Evolutionary conservation across 345 rosid genomes (phyloP).

Genomic region (Mercurialis annua): DNA sequence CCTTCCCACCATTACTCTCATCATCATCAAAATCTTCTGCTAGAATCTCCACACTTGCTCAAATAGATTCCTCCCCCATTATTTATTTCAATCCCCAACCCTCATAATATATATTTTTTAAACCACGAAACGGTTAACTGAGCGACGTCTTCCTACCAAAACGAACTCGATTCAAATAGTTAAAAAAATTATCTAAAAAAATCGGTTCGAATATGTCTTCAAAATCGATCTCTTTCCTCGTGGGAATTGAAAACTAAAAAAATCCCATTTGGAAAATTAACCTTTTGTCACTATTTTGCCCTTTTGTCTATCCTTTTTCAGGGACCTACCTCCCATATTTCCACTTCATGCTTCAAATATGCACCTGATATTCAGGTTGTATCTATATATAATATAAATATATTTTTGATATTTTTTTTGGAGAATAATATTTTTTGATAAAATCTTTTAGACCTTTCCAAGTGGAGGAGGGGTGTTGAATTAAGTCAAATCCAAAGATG

Average conservation of each 20-base stretch:
- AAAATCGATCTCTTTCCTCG: too few relatives aligned
- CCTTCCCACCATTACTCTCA: slow-evolving; percentile 23
- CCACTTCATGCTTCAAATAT: slow-evolving; percentile 12
- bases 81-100: not conserved
- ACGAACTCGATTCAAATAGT: too few relatives aligned
- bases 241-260: too few relatives aligned
- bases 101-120: too few relatives aligned
- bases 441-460: slow-evolving; percentile 6
- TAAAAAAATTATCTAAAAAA: too few relatives aligned
- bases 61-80: slow-evolving; percentile 28
- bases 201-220: too few relatives aligned
- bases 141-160: too few relatives aligned
- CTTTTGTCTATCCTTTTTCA: not conserved
- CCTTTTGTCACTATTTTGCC: not conserved
- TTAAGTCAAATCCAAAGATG: slow-evolving; percentile 39
- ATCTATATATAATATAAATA: not conserved
- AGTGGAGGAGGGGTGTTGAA: slow-evolving; percentile 9
- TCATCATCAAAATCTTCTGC: slow-evolving; percentile 37
- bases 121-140: too few relatives aligned
- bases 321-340: slow-evolving; percentile 9
- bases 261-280: too few relatives aligned
- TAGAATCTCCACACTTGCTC: slow-evolving; percentile 44
- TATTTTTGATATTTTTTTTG: not conserved
- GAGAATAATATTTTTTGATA: not conserved
- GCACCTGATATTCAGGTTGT: slow-evolving; percentile 20